Percentiles rank a stretch among this genome's conserved stretches.
Conservation (phyloP, 2,329 filamentous ascomycete genomes). For the Cladophialophora exuberans region DNA sequence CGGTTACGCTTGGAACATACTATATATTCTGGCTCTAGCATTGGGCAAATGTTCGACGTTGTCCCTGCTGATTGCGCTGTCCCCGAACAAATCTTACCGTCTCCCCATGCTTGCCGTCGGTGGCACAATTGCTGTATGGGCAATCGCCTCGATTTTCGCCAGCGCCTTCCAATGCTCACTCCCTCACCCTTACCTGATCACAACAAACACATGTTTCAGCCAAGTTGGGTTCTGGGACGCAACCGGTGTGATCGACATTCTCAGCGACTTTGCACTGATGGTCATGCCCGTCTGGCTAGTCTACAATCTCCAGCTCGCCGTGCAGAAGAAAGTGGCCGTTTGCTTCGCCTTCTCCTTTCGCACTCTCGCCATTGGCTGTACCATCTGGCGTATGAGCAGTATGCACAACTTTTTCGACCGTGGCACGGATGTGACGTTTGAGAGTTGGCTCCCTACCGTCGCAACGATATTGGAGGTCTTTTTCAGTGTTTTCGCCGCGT, state of each 20-base stretch:
- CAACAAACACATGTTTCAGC: conserved; percentile 27
- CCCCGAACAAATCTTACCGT: conserved; percentile 20
- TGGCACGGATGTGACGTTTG: conserved; percentile 16
- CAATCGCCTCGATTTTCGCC: conserved; percentile 22
- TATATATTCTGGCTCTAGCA: conserved; percentile 19
- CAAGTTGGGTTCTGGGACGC: conserved; percentile 30
- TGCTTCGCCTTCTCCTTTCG: conserved; percentile 26
- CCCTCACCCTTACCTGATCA: conserved; percentile 21
- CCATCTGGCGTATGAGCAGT: conserved; percentile 17
- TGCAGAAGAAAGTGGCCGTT: conserved; percentile 30
- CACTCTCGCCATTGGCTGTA: conserved; percentile 11
- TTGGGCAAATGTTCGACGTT: conserved; percentile 21
- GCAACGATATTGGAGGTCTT: conserved; percentile 22
- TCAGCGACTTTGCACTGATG: conserved; percentile 31
- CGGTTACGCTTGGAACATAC: conserved; percentile 32
- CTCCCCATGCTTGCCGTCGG: conserved; percentile 21
- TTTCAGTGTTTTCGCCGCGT: conserved; percentile 18
- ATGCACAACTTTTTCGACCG: conserved; percentile 18
- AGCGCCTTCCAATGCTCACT: conserved; percentile 33
- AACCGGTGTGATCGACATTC: conserved; percentile 27
- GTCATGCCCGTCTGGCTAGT: conserved; percentile 32
- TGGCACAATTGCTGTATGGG: conserved; percentile 26
- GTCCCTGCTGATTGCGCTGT: conserved; percentile 15
- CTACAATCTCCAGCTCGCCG: conserved; percentile 27
- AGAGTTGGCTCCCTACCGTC: conserved; percentile 23